A percentile compares a stretch with the other conserved stretches of the same genome.
These are phyloP conservation scores for Triangularia verruculosa DNA, from an alignment of 2,329 filamentous ascomycete genomes.

Conservation along the genomic window DNA sequence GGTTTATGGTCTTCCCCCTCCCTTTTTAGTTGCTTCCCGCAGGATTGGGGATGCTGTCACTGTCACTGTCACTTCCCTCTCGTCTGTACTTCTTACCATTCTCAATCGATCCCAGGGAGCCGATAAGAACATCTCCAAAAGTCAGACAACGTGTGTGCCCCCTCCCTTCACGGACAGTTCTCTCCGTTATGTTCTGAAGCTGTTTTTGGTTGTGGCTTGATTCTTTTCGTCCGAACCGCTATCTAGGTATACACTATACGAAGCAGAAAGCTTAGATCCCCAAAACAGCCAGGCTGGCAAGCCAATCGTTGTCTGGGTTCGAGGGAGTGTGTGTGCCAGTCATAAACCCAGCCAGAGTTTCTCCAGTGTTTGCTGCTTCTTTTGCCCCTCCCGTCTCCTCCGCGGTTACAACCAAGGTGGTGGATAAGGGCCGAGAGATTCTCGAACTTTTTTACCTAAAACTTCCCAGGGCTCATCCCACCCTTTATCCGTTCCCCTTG, in stretches of 20 bases:
- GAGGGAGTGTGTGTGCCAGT: too few species aligned
- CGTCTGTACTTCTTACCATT: neutral
- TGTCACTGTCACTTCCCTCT: neutral
- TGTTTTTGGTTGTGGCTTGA: neutral
- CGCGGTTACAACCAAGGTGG: neutral
- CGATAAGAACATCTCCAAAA: neutral
- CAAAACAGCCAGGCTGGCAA: conserved; percentile 1
- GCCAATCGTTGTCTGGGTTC: neutral
- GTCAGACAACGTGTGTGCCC: neutral
- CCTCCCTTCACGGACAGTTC: neutral
- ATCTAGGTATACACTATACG: neutral
- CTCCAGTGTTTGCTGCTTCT: neutral
- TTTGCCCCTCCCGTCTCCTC: neutral
- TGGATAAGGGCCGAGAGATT: neutral
- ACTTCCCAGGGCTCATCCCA: neutral
- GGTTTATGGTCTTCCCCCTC: neutral
- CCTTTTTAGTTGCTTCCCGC: neutral
- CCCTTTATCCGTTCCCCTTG: neutral
- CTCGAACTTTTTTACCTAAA: neutral
- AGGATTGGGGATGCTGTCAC: neutral
- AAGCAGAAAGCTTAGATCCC: neutral
- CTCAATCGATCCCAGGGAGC: neutral
- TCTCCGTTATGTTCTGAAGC: neutral
- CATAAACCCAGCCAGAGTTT: neutral
- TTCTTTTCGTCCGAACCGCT: neutral